Conservation (phyloP, 2,329 filamentous ascomycete species). For the Aspergillus versicolor region DNA sequence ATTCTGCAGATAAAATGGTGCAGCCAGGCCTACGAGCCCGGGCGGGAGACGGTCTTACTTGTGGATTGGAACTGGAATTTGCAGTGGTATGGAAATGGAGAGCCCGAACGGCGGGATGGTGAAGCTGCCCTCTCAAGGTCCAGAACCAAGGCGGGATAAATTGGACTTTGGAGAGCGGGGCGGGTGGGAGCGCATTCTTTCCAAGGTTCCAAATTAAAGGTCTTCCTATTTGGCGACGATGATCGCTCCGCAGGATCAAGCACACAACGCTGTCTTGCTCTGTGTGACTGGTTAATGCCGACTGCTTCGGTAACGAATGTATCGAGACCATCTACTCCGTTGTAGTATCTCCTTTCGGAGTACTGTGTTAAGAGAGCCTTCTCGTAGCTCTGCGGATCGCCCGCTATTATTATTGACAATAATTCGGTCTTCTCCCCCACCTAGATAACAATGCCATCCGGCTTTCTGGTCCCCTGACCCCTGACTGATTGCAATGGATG, state of each 20-base stretch:
- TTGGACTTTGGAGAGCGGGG: neutral
- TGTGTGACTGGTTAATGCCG: too few relatives aligned
- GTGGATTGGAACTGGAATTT: neutral
- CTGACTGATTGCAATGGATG: neutral
- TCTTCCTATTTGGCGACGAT: neutral
- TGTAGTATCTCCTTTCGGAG: neutral
- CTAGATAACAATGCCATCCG: neutral
- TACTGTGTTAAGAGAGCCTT: too few relatives aligned
- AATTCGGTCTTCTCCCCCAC: neutral
- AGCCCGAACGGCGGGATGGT: too few relatives aligned
- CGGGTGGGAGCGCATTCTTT: neutral
- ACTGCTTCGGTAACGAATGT: too few relatives aligned
- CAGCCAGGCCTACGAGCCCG: too few relatives aligned
- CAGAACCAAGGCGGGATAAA: neutral
- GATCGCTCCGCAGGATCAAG: neutral
- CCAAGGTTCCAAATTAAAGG: neutral
- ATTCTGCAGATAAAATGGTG: neutral
- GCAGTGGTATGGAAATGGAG: neutral
- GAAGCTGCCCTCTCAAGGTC: neutral
- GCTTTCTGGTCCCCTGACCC: neutral
- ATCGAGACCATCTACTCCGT: too few relatives aligned
- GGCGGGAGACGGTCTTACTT: neutral
- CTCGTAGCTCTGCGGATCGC: neutral
- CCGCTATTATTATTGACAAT: neutral
- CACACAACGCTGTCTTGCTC: too few relatives aligned